Base-by-base conservation (phyloP, 129 eudicot species). In the Arctium lappa region DNA sequence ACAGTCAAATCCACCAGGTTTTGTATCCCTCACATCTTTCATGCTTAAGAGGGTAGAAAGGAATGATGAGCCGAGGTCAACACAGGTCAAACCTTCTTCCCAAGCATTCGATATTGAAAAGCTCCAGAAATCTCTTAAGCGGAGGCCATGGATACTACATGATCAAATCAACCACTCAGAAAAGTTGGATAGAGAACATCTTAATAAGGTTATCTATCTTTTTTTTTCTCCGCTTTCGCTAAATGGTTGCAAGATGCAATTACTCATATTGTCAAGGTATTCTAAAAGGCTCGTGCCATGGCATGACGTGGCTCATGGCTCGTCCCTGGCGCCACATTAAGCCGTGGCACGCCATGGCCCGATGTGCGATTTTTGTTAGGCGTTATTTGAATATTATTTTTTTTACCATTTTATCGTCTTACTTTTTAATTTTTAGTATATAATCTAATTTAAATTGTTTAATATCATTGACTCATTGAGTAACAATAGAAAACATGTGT, bases 91-190 rank as follows among this genome's bases (percentile, higher is more conserved):
- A 53, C 65, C 65, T 22, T 12, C 83, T 66, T 72, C 68, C 46
- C 79, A 73, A 62, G 74, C 34, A 36, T 33, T 46, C 73, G 87
- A 87, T 86, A 27, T 44, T 74, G 85, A 81, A 79, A 88, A 82
- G 75, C 84, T 89, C 40, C 88, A 90, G 75, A 79, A 79, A 30
- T 73, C 86, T 60, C 63, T 86, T 37, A 72, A 66, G 79, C 80
- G 44, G 63, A 86, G 93, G 82, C 92, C 95, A 7, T 92, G 95
- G 94, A 90, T 94, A 76, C 86, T 86, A 86, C 48, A 87, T 62
- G 87, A 82, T 82, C 86, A 85, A 65, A 75, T 69, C 38, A 74
- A 36, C 33, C 70, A 69, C 75, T 75, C 46, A 48, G 82, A 87
- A 77, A 82, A 89, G 44, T 60, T 74, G 29, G 91, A 82, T 48